Conservation (phyloP, 805 yeast genomes). For the Jamesozyma rosinii region DNA sequence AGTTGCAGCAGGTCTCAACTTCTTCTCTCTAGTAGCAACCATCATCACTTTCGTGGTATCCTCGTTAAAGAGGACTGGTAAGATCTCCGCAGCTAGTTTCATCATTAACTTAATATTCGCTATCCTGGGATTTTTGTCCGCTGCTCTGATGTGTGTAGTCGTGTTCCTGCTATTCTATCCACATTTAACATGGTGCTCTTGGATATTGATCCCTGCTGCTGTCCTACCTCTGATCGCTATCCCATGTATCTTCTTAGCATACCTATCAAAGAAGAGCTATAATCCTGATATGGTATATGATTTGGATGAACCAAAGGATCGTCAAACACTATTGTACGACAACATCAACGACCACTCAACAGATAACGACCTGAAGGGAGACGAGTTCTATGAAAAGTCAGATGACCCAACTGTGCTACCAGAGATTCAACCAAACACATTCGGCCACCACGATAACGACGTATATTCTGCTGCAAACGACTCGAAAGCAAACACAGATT, state of each 20-base stretch:
- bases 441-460: neutral
- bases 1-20: conserved; percentile 54
- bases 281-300: conserved; percentile 9
- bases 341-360: neutral
- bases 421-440: conserved; percentile 6
- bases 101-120: conserved; percentile 39
- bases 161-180: conserved; percentile 55
- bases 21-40: conserved; percentile 36
- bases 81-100: conserved; percentile 26
- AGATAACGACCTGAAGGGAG: neutral
- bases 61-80: conserved; percentile 10
- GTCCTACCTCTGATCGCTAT: conserved; percentile 44
- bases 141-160: conserved; percentile 48
- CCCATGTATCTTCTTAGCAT: conserved; percentile 40
- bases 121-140: conserved; percentile 42
- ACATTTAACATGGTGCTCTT: conserved; percentile 57
- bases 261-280: conserved; percentile 12
- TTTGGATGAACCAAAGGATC: neutral
- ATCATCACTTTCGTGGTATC: conserved; percentile 29
- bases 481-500: neutral
- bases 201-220: conserved; percentile 63
- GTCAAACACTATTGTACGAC: neutral
- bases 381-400: neutral
- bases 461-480: neutral
- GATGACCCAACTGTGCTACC: conserved; percentile 8